Evolutionary conservation across 768 basidiomycete species (phyloP), one percentile per base, ranked within the genome.

Genomic region (Sarcodon aspratus): DNA sequence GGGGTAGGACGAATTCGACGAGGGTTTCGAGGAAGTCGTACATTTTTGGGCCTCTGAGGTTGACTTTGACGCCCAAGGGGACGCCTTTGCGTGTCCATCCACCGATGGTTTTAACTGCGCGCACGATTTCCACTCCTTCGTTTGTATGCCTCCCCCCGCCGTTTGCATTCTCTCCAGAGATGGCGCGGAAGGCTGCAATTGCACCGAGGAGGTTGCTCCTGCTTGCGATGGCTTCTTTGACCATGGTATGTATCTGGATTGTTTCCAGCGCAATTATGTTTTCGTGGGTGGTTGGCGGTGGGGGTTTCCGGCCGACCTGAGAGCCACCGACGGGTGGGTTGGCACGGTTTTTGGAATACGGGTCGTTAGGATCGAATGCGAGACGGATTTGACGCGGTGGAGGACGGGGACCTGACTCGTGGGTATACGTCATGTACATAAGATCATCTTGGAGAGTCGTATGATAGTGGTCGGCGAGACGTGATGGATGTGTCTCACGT

Each of bases 381-480:
- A 80, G 77, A 46, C 80, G 79, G 51, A 81, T 80, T 46, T 72
- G 65, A 51, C 79, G 76, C 8, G 72, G 71, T 9, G 73, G 66
- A 10, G 75, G 73, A 43, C 72, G 74, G 6, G 74, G 66, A n/a
- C 63, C 69, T 38, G 70, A 65, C 57, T 81, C 74, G 66, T 97
- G 95, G 45, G 76, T 69, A 70, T 97, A 96, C 47, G 85, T 85
- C 76, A 97, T 83, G 75, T 99, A 99, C 76, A 98, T 80, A 57
- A 93, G 72, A 68, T 97, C 77, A 64, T 93, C 85, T 17, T 79
- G 79, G 52, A 98, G 73, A 8, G 92, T 83, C 36, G 70, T 67
- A 64, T 86, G 62, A 70, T 96, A 97, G 70, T 97, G 91, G 53
- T 90, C 82, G 48, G 73, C 71, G 48, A 92, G 75, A 37, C 94